These are phyloP conservation scores for Krasilnikovozyma curviuscula DNA, from an alignment of 768 basidiomycete genomes.

Conservation along the genomic window DNA sequence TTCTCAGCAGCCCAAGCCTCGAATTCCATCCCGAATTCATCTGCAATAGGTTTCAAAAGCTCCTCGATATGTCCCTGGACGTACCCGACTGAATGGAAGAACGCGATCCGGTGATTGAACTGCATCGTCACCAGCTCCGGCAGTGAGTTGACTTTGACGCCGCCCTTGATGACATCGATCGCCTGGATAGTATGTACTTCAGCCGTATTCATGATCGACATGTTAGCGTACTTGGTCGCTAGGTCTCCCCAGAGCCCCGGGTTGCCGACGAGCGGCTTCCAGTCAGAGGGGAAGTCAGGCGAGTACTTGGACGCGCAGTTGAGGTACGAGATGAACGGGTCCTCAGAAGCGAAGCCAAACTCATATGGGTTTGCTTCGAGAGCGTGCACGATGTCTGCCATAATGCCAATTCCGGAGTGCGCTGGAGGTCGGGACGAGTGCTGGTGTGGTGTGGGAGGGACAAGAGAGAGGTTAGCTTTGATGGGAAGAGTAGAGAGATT, in stretches of 20 bases:
- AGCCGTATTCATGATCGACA: constrained; percentile 2
- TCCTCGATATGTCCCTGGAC: no score
- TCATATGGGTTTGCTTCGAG: constrained; percentile 19
- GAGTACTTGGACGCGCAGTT: constrained; percentile 18
- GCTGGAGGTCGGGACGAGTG: constrained; percentile 23
- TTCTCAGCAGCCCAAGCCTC: no score
- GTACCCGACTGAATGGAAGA: no score
- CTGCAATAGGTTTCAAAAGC: no score
- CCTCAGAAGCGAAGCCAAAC: constrained; percentile 17
- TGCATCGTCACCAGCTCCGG: no score
- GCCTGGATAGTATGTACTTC: constrained; percentile 21
- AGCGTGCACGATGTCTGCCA: constrained; percentile 17
- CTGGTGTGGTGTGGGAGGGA: not conserved
- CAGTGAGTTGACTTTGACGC: no score
- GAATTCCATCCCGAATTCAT: no score
- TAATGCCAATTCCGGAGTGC: constrained; percentile 23
- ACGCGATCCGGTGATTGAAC: no score
- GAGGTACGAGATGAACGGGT: constrained; percentile 19
- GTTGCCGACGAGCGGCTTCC: constrained; percentile 14
- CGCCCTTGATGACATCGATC: constrained; percentile 23
- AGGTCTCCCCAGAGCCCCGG: not conserved
- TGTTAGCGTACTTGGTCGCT: not conserved
- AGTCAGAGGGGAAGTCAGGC: constrained; percentile 18
- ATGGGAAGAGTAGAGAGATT: constrained; percentile 3
- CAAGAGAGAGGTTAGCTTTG: not conserved